A percentile compares a stretch with the other conserved stretches of the same genome.
Conservation (phyloP, 805 yeast species). For the Wickerhamiella sergipiensis region DNA sequence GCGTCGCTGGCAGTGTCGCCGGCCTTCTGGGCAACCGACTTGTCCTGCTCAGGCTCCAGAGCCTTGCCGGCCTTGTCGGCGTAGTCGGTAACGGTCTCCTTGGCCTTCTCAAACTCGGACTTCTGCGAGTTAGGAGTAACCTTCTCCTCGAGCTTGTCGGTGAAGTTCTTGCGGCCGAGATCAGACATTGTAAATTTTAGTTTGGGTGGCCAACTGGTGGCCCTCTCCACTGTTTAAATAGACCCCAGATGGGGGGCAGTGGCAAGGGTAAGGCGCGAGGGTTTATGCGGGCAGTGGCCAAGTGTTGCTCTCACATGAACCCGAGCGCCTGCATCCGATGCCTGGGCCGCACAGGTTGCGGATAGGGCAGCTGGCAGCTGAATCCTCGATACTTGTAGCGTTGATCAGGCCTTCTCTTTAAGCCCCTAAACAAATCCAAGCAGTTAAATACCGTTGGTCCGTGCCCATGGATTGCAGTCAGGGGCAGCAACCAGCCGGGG, state of each 20-base stretch:
- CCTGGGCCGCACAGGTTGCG: background rate
- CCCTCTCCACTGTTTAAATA: background rate
- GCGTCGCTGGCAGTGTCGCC: slow-evolving; percentile 48
- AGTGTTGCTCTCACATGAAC: background rate
- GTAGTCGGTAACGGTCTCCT: slow-evolving; percentile 55
- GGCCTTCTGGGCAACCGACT: slow-evolving; percentile 47
- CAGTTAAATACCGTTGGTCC: too few species aligned
- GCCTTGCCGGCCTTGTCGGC: slow-evolving; percentile 49
- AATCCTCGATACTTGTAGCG: too few species aligned
- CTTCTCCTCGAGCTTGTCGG: slow-evolving; percentile 54
- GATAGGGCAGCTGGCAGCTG: too few species aligned
- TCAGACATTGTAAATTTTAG: slow-evolving; percentile 15
- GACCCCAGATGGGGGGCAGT: background rate
- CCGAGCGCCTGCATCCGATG: background rate
- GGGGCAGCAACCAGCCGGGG: too few species aligned
- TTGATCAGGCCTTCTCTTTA: too few species aligned
- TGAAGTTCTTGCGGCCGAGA: slow-evolving; percentile 60
- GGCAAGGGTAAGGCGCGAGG: background rate
- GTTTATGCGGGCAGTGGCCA: background rate
- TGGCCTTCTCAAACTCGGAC: slow-evolving; percentile 47
- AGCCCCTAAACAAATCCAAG: too few species aligned
- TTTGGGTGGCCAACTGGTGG: background rate
- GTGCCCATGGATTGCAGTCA: too few species aligned
- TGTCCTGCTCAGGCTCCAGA: slow-evolving; percentile 39
- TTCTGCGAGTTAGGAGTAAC: slow-evolving; percentile 63